Base-by-base conservation (phyloP, 208 protist genomes). In the Acanthamoeba healyi region DNA sequence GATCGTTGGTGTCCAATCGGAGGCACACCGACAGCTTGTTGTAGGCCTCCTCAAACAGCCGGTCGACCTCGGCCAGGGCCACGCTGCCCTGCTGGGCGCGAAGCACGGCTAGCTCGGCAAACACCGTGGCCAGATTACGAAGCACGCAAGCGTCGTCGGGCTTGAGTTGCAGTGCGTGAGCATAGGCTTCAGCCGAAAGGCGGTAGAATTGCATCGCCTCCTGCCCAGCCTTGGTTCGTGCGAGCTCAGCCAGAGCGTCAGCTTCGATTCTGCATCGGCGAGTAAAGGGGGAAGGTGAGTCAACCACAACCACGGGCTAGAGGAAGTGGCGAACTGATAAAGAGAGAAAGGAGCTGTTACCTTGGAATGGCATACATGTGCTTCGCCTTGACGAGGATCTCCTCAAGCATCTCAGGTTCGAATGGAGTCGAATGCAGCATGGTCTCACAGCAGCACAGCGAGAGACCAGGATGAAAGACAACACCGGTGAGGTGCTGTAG, bases 301-400 rank as follows among this genome's bases (percentile, higher is more conserved):
- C n/a, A n/a, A n/a, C n/a, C n/a, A n/a, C n/a, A n/a, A n/a, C n/a
- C n/a, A n/a, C n/a, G n/a, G n/a, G n/a, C n/a, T n/a, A n/a, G n/a
- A n/a, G n/a, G n/a, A n/a, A n/a, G n/a, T n/a, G n/a, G n/a, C n/a
- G n/a, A n/a, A n/a, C n/a, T n/a, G n/a, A n/a, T n/a, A n/a, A n/a
- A 49, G 44, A 49, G 44, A 12, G 44, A 12, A 12, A 12, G 44
- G 44, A 12, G 44, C 44, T 67, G 10, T 4, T 38, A 72, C 63
- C 63, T 49, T 29, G 74, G 84, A 10, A 93, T 93, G 67, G 88
- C 88, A 29, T 93, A 93, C 88, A 93, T 93, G 67, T 93, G 88
- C 65, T 93, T 93, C 1, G 40, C 88, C 51, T 93, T 93, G 29
- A 93, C 88, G 17, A 81, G 63, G 51, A 93, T 74, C n/a, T 56